Conservation (phyloP, 345 rosid species). For the Acer campestre region DNA sequence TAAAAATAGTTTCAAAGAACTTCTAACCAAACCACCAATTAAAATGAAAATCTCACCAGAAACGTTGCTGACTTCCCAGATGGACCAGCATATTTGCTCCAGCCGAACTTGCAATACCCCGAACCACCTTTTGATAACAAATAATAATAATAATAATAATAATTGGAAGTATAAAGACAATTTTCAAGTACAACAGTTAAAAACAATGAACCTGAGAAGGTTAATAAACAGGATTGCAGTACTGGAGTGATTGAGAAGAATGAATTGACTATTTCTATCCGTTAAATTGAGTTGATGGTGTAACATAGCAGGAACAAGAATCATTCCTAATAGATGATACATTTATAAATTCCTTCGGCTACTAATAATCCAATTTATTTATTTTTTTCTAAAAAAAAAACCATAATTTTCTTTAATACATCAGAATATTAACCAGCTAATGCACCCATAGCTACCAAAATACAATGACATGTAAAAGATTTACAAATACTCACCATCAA, state of each 20-base stretch:
- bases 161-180: not conserved
- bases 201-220: not conserved
- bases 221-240: too few relatives aligned
- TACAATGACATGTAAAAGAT: not conserved
- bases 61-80: slow-evolving; percentile 83
- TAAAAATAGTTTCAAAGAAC: slow-evolving; percentile 2
- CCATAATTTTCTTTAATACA: too few relatives aligned
- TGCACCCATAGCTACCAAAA: not conserved
- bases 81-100: slow-evolving; percentile 79
- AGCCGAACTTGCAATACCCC: slow-evolving; percentile 89
- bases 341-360: not conserved
- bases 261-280: not conserved
- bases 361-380: not conserved
- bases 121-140: slow-evolving; percentile 69
- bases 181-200: not conserved
- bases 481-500: slow-evolving; percentile 61
- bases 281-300: too few relatives aligned
- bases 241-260: not conserved
- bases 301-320: not conserved
- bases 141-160: too few relatives aligned
- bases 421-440: too few relatives aligned
- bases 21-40: slow-evolving; percentile 3
- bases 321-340: not conserved
- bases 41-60: slow-evolving; percentile 50
- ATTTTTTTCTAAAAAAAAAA: too few relatives aligned